Evolutionary conservation across 2,329 filamentous ascomycete genomes (phyloP), one percentile per base, ranked within the genome.

Genomic region (Penicillium sp.): DNA sequence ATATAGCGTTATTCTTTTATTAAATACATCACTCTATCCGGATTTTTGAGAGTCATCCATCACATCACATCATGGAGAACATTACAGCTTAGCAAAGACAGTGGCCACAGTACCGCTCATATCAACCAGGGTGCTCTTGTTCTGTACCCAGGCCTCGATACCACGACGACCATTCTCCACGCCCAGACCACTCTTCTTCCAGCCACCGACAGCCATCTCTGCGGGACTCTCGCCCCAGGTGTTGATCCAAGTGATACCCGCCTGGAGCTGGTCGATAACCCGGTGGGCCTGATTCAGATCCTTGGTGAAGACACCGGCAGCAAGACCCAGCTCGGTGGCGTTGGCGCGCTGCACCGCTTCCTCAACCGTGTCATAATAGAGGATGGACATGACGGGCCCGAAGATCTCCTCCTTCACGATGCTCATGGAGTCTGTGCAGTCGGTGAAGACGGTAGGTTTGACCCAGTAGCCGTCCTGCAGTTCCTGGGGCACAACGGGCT

Each of bases 201-300:
- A 94, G 0, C 88, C 88, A 7, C 88, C 88, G 0, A 94, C 88
- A 2, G 85, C 84, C 89, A 94, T 94, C 72, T 94, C 88, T 0
- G 89, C 87, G 0, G 88, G 88, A 33, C 79, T 84, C 70, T 94
- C 88, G n/a, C 89, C 88, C 89, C 89, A 94, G 0, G 86, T 89
- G 64, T 94, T 94, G 36, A 94, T 76, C 88, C 88, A 94, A 1
- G 87, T 94, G 57, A 94, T 94, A 21, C 88, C 88, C 0, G 87
- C 87, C 59, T 94, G 77, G 4, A 94, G 70, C 57, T 79, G 75
- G 16, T 78, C 75, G 28, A 91, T 74, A 1, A 91, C 78, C 29
- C 78, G 72, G 57, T 94, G 87, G 39, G 86, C 88, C 33, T 76
- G 60, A 53, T 86, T 84, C 36, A 94, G 65, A 51, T 94, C 80